These are phyloP conservation scores for Boletales sp. DNA, from an alignment of 768 basidiomycete species.

Conservation along the genomic window DNA sequence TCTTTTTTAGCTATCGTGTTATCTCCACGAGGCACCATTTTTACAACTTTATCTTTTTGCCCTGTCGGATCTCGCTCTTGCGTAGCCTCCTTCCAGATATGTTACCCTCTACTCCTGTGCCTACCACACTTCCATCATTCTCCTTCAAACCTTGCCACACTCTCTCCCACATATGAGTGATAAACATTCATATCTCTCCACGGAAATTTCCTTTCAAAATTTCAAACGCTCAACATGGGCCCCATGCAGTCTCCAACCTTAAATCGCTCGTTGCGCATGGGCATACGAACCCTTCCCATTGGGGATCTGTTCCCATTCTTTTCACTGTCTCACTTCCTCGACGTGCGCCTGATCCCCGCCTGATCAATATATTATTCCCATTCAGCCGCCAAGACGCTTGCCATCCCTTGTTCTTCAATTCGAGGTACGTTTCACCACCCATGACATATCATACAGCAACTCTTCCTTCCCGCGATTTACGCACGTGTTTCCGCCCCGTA, in stretches of 20 bases:
- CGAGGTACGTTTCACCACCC: conserved; percentile 4
- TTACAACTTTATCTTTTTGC: conserved; percentile 17
- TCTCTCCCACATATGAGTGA: neutral
- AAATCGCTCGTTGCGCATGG: conserved; percentile 4
- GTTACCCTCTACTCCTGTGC: conserved; percentile 26
- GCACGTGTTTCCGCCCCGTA: conserved; percentile 1
- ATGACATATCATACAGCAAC: neutral
- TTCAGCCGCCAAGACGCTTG: conserved; percentile 7
- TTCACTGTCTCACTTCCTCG: conserved; percentile 19
- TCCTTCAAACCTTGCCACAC: conserved; percentile 7
- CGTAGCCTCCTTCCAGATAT: conserved; percentile 24
- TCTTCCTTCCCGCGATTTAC: conserved; percentile 3
- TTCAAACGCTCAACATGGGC: conserved; percentile 17
- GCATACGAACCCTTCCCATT: conserved; percentile 5
- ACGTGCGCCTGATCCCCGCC: conserved; percentile 4
- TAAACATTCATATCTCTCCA: conserved; percentile 9
- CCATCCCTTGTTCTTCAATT: conserved; percentile 2
- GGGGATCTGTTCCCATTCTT: conserved; percentile 2
- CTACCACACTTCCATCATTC: conserved; percentile 8
- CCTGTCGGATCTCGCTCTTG: conserved; percentile 29
- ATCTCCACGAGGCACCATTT: conserved; percentile 32
- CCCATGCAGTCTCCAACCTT: conserved; percentile 14
- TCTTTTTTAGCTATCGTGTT: conserved; percentile 26
- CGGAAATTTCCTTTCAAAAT: conserved; percentile 18
- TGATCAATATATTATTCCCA: neutral